These are phyloP conservation scores for Daldinia sp. DNA, from an alignment of 2,329 filamentous ascomycete genomes.

Conservation along the genomic window DNA sequence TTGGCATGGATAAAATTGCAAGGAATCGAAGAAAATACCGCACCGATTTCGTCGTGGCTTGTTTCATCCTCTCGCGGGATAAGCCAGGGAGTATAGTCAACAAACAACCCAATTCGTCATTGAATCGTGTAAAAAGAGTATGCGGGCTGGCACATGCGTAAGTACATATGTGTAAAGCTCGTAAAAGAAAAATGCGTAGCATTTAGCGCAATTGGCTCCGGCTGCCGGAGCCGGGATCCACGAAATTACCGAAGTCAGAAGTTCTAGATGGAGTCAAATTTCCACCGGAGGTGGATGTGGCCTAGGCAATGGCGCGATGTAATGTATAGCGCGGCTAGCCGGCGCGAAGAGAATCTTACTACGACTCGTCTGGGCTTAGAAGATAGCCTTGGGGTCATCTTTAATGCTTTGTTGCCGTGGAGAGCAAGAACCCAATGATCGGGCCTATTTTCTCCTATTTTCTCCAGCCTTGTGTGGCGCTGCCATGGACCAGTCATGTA, in stretches of 20 bases:
- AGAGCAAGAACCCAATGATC: slow-evolving; percentile 15
- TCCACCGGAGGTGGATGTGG: slow-evolving; percentile 19
- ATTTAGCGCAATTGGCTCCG: slow-evolving; percentile 17
- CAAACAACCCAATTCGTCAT: slow-evolving; percentile 10
- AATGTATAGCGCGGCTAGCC: slow-evolving; percentile 18
- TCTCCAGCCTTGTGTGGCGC: slow-evolving; percentile 36
- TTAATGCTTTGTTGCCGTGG: background rate
- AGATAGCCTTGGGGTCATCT: slow-evolving; percentile 1
- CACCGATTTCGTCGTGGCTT: background rate
- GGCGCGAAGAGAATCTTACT: slow-evolving; percentile 18
- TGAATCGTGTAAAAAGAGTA: slow-evolving; percentile 17
- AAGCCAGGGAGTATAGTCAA: background rate
- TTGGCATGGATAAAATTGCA: background rate
- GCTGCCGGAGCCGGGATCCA: slow-evolving; percentile 15
- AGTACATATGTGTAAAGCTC: slow-evolving; percentile 7
- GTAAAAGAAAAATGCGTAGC: background rate
- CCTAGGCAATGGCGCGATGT: slow-evolving; percentile 6
- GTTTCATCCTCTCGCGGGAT: background rate
- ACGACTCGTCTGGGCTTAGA: slow-evolving; percentile 18
- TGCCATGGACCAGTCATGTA: slow-evolving; percentile 17
- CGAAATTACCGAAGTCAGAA: slow-evolving; percentile 24
- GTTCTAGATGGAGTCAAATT: slow-evolving; percentile 26
- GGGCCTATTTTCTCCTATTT: slow-evolving; percentile 34
- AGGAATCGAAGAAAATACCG: background rate
- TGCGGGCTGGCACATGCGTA: too few relatives aligned